Evolutionary conservation across 805 yeast species (phyloP), one percentile per base, ranked within the genome.

Genomic region (Metschnikowia orientalis): DNA sequence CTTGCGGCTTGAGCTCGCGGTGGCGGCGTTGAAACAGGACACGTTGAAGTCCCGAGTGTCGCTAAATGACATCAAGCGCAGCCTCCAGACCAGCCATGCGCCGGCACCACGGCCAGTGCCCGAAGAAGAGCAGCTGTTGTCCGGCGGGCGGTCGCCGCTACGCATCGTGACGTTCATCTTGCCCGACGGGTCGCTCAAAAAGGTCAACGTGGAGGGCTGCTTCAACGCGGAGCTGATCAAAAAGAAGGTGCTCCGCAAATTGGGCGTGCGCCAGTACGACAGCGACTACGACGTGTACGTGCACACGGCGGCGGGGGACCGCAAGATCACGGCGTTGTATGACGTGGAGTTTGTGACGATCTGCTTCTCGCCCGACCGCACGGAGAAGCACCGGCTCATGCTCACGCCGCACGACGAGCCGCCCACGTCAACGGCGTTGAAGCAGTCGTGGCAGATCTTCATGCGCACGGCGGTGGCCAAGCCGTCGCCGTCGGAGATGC

Each of bases 331-430:
- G 40, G 44, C 75, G 17, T 61, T 87, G 34, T 80, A 73, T 48
- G 95, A 84, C 48, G 84, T 81, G 8, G 95, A 86, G 51, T 67
- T 87, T 18, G 87, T 86, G 3, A 79, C 94, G 0, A 76, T 85
- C 6, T 84, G 95, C 49, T 89, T 82, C 51, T 81, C 92, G 0
- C 69, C 75, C 2, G 86, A 79, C 34, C 63, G 88, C 17, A 53
- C 70, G 3, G 94, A 84, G 48, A 81, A 82, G 45, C 75, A 77
- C 47, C 62, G 95, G 32, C 65, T 76, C 50, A 75, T 88, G 30
- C 61, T 88, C 20, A 82, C 92, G 42, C 73, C 79, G 6, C 67
- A 65, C 29, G 73, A 67, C 18, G 83, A 79, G 40, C 56, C 67
- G 0, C 96, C 95, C 0, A 69, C 82, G 3, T 61, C 66, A 10